phyloP scores from a whole-genome alignment of 257 asterid genomes.

The Solanum peruvianum region DNA sequence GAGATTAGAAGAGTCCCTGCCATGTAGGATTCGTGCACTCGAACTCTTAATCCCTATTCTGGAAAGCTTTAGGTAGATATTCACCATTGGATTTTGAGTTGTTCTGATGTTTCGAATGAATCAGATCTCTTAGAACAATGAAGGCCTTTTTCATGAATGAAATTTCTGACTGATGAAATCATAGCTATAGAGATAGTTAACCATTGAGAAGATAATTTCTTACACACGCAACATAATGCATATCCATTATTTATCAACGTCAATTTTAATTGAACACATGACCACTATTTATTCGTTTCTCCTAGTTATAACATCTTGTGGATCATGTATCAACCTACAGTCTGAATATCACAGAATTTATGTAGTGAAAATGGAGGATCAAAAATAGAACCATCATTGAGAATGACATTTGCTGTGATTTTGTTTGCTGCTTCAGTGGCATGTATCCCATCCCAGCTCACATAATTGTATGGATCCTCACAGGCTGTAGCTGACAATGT shows the following conservation, averaged over 20 bases:
- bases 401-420: conserved; percentile 41
- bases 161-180: no score
- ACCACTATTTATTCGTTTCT: background rate
- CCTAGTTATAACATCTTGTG: background rate
- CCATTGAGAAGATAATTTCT: no score
- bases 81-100: no score
- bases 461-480: conserved; percentile 51
- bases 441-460: conserved; percentile 75
- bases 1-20: background rate
- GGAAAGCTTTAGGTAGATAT: background rate
- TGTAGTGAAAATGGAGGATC: conserved; percentile 42
- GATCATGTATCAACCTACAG: conserved; percentile 14
- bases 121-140: no score
- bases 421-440: conserved; percentile 84
- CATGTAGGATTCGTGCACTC: background rate
- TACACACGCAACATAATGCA: background rate
- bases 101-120: no score
- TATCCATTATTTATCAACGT: background rate
- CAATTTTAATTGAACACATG: background rate
- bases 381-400: conserved; percentile 36
- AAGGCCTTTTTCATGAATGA: no score
- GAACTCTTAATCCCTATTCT: background rate
- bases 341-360: conserved; percentile 34
- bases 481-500: conserved; percentile 44
- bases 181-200: no score